phyloP scores from a whole-genome alignment of 2,329 filamentous ascomycete species.

The Monilinia fructicola region DNA sequence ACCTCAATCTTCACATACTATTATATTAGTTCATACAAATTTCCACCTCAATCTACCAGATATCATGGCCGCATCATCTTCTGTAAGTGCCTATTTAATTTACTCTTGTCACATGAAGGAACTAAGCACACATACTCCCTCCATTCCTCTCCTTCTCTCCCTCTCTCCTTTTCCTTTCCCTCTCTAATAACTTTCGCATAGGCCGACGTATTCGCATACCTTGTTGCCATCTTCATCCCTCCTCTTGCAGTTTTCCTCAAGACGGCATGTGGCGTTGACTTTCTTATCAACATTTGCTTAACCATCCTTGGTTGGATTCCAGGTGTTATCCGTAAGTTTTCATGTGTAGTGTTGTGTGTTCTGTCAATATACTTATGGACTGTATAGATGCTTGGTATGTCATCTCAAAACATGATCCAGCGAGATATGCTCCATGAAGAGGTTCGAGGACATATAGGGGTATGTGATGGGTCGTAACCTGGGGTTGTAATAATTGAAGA shows the following conservation, averaged over 20 bases:
- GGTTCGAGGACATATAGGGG: no score
- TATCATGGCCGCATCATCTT: constrained; percentile 22
- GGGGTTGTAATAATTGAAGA: no score
- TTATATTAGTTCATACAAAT: neutral
- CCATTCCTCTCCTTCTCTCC: no score
- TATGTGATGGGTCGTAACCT: no score
- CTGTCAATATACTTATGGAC: neutral
- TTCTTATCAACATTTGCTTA: constrained; percentile 45
- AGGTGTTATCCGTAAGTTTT: constrained; percentile 37
- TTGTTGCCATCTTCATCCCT: constrained; percentile 38
- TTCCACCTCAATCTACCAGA: neutral
- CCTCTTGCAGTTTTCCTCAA: constrained; percentile 42
- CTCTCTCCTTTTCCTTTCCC: neutral
- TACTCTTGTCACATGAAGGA: neutral
- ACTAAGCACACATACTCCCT: no score
- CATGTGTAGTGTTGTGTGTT: neutral
- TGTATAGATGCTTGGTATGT: constrained; percentile 37
- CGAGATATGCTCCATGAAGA: constrained; percentile 23
- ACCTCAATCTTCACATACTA: neutral
- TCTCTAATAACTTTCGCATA: constrained; percentile 19
- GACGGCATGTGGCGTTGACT: constrained; percentile 43
- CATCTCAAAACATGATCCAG: constrained; percentile 36
- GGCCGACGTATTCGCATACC: constrained; percentile 35
- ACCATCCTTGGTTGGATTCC: constrained; percentile 42
- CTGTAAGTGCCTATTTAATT: neutral